phyloP scores from a whole-genome alignment of 805 yeast genomes.

The Ogataea trehalophila region DNA sequence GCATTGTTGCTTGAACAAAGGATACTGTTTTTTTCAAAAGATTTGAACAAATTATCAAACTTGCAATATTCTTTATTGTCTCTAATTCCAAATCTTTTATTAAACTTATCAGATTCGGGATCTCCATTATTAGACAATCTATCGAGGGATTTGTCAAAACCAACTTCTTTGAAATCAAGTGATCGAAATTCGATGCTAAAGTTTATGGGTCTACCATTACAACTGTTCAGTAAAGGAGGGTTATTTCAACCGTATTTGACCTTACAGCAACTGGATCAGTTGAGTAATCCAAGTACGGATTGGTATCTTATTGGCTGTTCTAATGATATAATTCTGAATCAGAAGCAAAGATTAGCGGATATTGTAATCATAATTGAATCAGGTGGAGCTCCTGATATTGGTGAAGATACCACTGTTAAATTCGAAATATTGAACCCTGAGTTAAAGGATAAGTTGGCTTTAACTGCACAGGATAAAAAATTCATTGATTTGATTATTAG shows the following conservation, averaged over 20 bases:
- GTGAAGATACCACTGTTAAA: slow-evolving; percentile 24
- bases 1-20: slow-evolving; percentile 71
- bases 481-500: slow-evolving; percentile 60
- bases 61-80: slow-evolving; percentile 81
- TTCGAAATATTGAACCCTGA: slow-evolving; percentile 40
- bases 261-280: slow-evolving; percentile 79
- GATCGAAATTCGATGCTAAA: slow-evolving; percentile 71
- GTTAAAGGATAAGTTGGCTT: slow-evolving; percentile 39
- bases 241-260: slow-evolving; percentile 94
- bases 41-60: slow-evolving; percentile 75
- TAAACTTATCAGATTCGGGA: slow-evolving; percentile 71
- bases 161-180: slow-evolving; percentile 67
- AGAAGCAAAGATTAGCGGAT: slow-evolving; percentile 59
- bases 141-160: slow-evolving; percentile 46
- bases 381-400: slow-evolving; percentile 20
- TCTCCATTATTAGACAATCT: slow-evolving; percentile 61
- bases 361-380: slow-evolving; percentile 65
- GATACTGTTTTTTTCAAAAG: slow-evolving; percentile 71
- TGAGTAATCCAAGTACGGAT: slow-evolving; percentile 49
- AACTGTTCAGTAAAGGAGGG: slow-evolving; percentile 79
- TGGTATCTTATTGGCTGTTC: slow-evolving; percentile 83
- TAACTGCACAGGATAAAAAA: slow-evolving; percentile 61
- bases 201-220: slow-evolving; percentile 86
- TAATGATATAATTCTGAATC: slow-evolving; percentile 71
- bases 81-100: slow-evolving; percentile 73